Evolutionary conservation across 1,139 yeast genomes (phyloP), one percentile per base, ranked within the genome.

Genomic region (Debaryomyces robertsiae): DNA sequence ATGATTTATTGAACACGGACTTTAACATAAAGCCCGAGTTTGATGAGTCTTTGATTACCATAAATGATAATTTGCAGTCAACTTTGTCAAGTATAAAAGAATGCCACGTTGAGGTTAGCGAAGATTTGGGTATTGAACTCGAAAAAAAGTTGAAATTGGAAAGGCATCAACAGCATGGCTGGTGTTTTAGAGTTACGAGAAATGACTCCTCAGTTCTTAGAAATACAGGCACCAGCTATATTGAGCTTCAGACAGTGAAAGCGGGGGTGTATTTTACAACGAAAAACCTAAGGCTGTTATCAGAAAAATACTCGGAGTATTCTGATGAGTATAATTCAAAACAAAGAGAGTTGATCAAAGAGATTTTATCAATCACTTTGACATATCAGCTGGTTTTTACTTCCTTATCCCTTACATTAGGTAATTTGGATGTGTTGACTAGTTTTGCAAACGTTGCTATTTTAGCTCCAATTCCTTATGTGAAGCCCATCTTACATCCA

Each of bases 231-330:
- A 71, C 72, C 32, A 74, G 76, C 36, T 93, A 84, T 57, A 74
- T 75, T 39, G 97, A 93, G 58, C 70, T 91, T 25, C 88, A 90
- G 40, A 90, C 98, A 0, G 95, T 89, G 27, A 93, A 93, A 60
- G 95, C 96, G 1, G 98, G 98, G 42, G 93, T 91, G 2, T 89
- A 75, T 60, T 93, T 93, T 67, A 88, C 96, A 5, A 88, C 95
- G 2, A 64, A 69, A 30, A 74, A 75, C 48, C 69, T 93, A 48
- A 73, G 78, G 32, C 66, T 70, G n/a, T 69, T 84, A 32, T 79
- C 91, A 6, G 68, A 70, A 34, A 79, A 82, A 45, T 84, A 81
- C 52, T 64, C 68, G 9, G 78, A 79, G 35, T 70, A 84, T 16
- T 81, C 81, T 45, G 71, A 73, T 13, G 84, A 83, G 44, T 93